These are phyloP conservation scores for Trichoderma citrinoviride DNA, from an alignment of 2,329 filamentous ascomycete genomes.

Conservation along the genomic window DNA sequence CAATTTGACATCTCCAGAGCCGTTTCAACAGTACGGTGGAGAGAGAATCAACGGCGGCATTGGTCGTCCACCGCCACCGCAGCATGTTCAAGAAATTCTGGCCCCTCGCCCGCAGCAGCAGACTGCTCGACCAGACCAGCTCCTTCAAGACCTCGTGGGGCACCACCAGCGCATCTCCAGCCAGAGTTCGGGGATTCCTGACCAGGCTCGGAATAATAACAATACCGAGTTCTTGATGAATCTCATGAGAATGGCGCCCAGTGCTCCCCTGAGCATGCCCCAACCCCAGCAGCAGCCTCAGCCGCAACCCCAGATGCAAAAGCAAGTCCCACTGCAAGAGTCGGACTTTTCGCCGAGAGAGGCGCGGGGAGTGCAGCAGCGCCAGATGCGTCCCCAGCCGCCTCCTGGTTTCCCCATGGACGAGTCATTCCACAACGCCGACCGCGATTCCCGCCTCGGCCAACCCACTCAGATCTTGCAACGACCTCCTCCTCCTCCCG, in stretches of 20 bases:
- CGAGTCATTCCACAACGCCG: conserved; percentile 50
- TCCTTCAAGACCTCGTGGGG: conserved; percentile 58
- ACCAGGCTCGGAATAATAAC: conserved; percentile 52
- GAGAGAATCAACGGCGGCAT: conserved; percentile 46
- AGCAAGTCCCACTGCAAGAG: conserved; percentile 34
- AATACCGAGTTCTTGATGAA: conserved; percentile 85
- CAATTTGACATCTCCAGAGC: conserved; percentile 46
- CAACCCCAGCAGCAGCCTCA: conserved; percentile 50
- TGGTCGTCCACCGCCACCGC: conserved; percentile 40
- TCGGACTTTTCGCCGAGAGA: conserved; percentile 42
- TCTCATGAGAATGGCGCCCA: conserved; percentile 63
- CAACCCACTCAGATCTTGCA: conserved; percentile 64
- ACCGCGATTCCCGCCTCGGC: conserved; percentile 47
- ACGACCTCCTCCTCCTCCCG: conserved; percentile 58
- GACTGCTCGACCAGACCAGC: conserved; percentile 55
- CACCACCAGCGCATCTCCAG: conserved; percentile 57
- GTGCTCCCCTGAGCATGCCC: conserved; percentile 39
- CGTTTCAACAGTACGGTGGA: conserved; percentile 47
- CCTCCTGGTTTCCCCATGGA: conserved; percentile 53
- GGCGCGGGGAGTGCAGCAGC: conserved; percentile 37
- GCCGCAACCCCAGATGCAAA: conserved; percentile 37
- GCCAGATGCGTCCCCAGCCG: conserved; percentile 45
- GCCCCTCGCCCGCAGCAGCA: conserved; percentile 51
- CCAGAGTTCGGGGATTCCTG: conserved; percentile 48
- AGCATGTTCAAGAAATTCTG: conserved; percentile 52